Base-by-base conservation (phyloP, 2,329 filamentous ascomycete genomes). In the Dothistroma pini region DNA sequence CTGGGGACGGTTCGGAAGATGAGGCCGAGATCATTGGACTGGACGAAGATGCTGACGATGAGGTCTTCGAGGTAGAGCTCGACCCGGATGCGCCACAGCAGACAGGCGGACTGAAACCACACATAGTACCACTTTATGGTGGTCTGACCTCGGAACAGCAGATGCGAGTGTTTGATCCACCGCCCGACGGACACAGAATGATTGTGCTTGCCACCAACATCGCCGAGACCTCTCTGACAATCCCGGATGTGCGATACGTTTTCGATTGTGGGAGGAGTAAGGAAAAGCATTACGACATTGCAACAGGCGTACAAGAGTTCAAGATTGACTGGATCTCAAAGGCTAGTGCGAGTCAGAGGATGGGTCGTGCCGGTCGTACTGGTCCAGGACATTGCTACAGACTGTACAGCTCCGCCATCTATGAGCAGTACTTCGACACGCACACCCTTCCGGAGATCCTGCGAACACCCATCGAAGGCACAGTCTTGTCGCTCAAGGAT, bases 271-370 rank as follows among this genome's bases (percentile, higher is more conserved):
- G 95, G 35, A 84, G 96, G 54, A 89, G 90, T 38, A 99, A 99
- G 75, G 93, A 97, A 75, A 89, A 93, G 64, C 89, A 88, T 60
- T 97, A 95, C 70, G 90, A 97, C 72, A 83, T 86, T n/a, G 79
- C 85, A 11, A 97, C 90, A 9, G 93, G 93, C 3, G 93, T 99
- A 0, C 95, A 99, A 74, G 96, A 89, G 71, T 99, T 96, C 73
- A 90, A 96, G 69, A 86, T 99, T 57, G 89, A 89, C 47, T 99
- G 93, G 91, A 96, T 97, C 73, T 97, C 93, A 79, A 97, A 99
- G 78, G 95, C 95, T 31, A 96, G 91, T 74, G 93, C 95, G 8
- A 90, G 88, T 66, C 95, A 99, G 76, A 85, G 95, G 74, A 87
- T 91, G 61, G 95, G 95, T 77, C 91, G 95, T 83, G 95, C 95